Conservation (phyloP, 768 basidiomycete species). For the Lactarius hengduanensis region DNA sequence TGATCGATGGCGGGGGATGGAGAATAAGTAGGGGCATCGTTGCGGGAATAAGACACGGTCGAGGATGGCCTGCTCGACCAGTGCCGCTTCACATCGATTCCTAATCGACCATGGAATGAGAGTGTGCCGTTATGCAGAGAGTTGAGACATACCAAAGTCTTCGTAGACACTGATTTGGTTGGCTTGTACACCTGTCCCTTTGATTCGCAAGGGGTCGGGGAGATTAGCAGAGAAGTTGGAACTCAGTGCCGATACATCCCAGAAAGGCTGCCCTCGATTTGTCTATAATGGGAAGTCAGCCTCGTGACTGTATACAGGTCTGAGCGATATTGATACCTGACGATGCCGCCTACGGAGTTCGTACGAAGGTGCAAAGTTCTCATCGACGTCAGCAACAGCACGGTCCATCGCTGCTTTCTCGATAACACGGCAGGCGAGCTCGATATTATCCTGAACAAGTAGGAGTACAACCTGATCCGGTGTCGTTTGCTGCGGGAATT, state of each 20-base stretch:
- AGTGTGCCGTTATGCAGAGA: not conserved
- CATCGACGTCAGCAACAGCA: slow-evolving; percentile 90
- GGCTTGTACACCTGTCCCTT: slow-evolving; percentile 73
- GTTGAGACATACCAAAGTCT: slow-evolving; percentile 66
- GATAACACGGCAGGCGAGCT: slow-evolving; percentile 89
- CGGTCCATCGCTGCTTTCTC: slow-evolving; percentile 98
- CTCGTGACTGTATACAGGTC: not conserved
- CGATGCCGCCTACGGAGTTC: slow-evolving; percentile 82
- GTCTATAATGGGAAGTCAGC: slow-evolving; percentile 40
- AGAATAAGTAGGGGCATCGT: slow-evolving; percentile 48
- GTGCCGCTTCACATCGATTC: slow-evolving; percentile 57
- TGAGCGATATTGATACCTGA: slow-evolving; percentile 51
- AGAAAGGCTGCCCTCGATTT: slow-evolving; percentile 75
- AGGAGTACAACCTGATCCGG: slow-evolving; percentile 77
- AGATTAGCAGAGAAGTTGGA: slow-evolving; percentile 69
- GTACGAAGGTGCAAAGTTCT: slow-evolving; percentile 79
- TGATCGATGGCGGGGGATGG: slow-evolving; percentile 66
- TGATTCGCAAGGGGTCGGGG: slow-evolving; percentile 88
- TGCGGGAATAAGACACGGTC: slow-evolving; percentile 61
- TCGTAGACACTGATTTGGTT: slow-evolving; percentile 91
- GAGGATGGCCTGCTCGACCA: slow-evolving; percentile 66
- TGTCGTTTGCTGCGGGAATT: slow-evolving; percentile 53
- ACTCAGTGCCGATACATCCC: slow-evolving; percentile 76
- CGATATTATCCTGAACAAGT: slow-evolving; percentile 89
- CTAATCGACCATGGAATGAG: slow-evolving; percentile 32